Evolutionary conservation across 2,329 filamentous ascomycete genomes (phyloP).

Genomic region (Nothopassalora personata): DNA sequence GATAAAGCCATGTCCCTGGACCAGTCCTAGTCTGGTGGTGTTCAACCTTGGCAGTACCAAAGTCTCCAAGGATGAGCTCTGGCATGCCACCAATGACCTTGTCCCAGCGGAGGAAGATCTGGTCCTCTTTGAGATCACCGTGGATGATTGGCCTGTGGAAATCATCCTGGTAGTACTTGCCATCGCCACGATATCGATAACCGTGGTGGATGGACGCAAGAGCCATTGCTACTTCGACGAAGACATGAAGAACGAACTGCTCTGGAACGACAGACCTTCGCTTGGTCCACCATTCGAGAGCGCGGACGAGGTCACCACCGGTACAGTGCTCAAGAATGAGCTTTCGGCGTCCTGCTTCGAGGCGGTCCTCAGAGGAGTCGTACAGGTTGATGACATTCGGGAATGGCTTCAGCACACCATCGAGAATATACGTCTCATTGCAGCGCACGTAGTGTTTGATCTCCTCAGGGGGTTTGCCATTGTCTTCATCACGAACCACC

Average conservation of each 20-base stretch:
- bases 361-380: background rate
- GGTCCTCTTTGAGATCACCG: conserved; percentile 17
- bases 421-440: too few species aligned
- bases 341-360: background rate
- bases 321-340: conserved; percentile 17
- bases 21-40: background rate
- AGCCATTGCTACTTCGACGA: conserved; percentile 13
- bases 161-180: conserved; percentile 4
- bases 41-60: conserved; percentile 8
- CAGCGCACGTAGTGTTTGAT: too few species aligned
- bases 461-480: too few species aligned
- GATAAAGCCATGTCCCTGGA: background rate
- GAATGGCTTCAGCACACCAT: background rate
- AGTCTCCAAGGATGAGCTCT: conserved; percentile 15
- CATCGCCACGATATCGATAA: conserved; percentile 5
- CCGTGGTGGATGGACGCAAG: conserved; percentile 18
- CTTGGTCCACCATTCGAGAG: conserved; percentile 2
- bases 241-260: conserved; percentile 15
- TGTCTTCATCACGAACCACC: too few species aligned
- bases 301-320: conserved; percentile 11
- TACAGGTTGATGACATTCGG: conserved; percentile 1
- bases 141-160: conserved; percentile 12
- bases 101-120: conserved; percentile 15
- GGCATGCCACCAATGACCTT: conserved; percentile 6
- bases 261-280: conserved; percentile 10